Base-by-base conservation (phyloP, 345 rosid species). In the Clausena lansium region DNA sequence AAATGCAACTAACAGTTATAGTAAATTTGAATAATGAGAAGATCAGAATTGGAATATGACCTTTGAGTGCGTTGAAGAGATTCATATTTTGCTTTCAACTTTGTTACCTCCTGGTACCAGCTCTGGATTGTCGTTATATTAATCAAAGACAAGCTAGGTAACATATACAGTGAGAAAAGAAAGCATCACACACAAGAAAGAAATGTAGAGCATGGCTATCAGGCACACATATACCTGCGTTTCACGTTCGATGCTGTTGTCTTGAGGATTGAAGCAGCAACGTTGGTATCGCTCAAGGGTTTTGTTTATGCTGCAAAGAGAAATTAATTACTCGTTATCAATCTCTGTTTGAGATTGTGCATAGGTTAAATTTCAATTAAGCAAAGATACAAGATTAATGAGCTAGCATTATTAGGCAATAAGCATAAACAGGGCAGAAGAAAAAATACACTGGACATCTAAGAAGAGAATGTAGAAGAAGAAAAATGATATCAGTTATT, bases 11-110 rank as follows among this genome's bases (percentile, higher is more conserved):
- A 50, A 22, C 2, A 41, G 30, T 6, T 64, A 2, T 20, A 45
- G 22, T 54, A 25, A 60, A 60, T 25, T 25, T 24, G 25, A 59
- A 22, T 38, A 10, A 22, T 7, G 28, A 17, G 61, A 70, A 13
- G 61, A 63, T 32, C 25, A 57, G 25, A 81, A 69, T 38, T 30
- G 11, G 38, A 0, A 50, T 45, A 10, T 30, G 39, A 93, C 98
- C 97, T 94, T 83, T 94, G 92, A 80, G 92, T 89, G 80, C 92
- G 92, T 77, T 90, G 91, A 75, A 94, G 94, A 73, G 94, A 85
- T 76, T 94, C 97, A 74, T 86, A 92, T 80, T 91, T 91, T 67
- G 92, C 86, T 86, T 92, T 94, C 27, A 94, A 82, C 84, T 87
- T 94, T 41, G 88, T 75, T 59, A 91, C 86, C 81, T 94, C 98